Evolutionary conservation across 306 rosid species (phyloP).

Genomic region (Citrullus amarus): DNA sequence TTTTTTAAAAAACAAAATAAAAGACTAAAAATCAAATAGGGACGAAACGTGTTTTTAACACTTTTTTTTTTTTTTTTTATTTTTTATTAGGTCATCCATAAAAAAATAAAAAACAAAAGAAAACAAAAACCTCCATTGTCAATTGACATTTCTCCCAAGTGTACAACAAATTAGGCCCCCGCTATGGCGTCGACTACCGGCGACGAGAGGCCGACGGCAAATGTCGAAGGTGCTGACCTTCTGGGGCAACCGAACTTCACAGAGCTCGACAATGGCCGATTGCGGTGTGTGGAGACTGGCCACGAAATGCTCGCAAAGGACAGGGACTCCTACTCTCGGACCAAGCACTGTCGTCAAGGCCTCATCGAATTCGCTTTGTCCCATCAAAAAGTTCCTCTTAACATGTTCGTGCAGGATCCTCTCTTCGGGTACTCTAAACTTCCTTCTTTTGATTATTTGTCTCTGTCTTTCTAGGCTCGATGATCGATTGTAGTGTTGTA

Average conservation of each 20-base stretch:
- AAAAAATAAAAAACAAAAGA: too few relatives aligned
- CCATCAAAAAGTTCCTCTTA: constrained; percentile 50
- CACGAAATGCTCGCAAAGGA: constrained; percentile 58
- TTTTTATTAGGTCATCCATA: too few relatives aligned
- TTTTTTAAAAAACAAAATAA: too few relatives aligned
- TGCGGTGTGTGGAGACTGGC: constrained; percentile 64
- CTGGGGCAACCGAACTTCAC: constrained; percentile 58
- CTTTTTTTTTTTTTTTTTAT: too few relatives aligned
- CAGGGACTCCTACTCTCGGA: constrained; percentile 38
- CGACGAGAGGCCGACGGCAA: constrained; percentile 10
- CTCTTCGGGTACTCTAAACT: constrained; percentile 37
- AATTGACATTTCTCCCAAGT: neutral
- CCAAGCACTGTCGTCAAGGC: constrained; percentile 76
- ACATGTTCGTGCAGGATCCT: constrained; percentile 71
- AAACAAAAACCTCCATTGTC: neutral
- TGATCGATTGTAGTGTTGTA: neutral
- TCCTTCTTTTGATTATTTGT: neutral
- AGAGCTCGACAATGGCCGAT: constrained; percentile 55
- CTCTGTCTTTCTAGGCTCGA: neutral
- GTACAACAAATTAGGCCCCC: neutral
- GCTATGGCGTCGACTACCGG: constrained; percentile 20
- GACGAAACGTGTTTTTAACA: too few relatives aligned
- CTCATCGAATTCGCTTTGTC: constrained; percentile 56
- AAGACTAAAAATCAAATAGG: too few relatives aligned
- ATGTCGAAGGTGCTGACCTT: constrained; percentile 52